phyloP scores from a whole-genome alignment of 2,329 filamentous ascomycete species.

The Colletotrichum costaricense region DNA sequence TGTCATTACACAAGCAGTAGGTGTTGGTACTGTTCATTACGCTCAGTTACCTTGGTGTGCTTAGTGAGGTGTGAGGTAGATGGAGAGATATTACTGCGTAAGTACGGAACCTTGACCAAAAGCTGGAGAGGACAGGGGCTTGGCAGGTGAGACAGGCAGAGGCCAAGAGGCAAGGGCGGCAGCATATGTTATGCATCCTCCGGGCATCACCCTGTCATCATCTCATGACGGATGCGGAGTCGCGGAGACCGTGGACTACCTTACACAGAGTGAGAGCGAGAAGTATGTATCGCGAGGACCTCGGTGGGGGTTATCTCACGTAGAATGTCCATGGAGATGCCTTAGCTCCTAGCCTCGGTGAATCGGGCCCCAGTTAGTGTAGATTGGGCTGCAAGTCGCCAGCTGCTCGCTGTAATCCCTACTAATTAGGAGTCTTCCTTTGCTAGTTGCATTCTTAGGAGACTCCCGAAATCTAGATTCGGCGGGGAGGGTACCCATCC shows the following conservation, averaged over 20 bases:
- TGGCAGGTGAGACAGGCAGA: neutral
- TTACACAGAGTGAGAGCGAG: neutral
- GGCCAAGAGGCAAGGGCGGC: neutral
- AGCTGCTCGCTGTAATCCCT: slow-evolving; percentile 41
- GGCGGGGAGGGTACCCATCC: neutral
- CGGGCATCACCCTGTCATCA: slow-evolving; percentile 5
- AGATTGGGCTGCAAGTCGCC: slow-evolving; percentile 46
- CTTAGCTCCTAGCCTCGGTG: neutral
- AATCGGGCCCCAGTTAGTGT: neutral
- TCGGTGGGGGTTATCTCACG: neutral
- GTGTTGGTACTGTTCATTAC: neutral
- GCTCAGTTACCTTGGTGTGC: neutral
- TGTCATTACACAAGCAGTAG: neutral
- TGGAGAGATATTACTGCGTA: neutral
- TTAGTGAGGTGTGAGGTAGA: neutral
- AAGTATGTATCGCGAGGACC: neutral
- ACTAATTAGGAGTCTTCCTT: slow-evolving; percentile 36
- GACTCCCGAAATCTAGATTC: neutral
- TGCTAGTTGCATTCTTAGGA: slow-evolving; percentile 13
- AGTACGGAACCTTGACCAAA: neutral
- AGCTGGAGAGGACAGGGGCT: neutral
- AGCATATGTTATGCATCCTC: slow-evolving; percentile 15
- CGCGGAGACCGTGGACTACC: no score
- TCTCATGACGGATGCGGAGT: neutral
- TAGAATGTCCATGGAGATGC: neutral